phyloP scores from a whole-genome alignment of 139 green algal species.

The Volvox reticuliferus region DNA sequence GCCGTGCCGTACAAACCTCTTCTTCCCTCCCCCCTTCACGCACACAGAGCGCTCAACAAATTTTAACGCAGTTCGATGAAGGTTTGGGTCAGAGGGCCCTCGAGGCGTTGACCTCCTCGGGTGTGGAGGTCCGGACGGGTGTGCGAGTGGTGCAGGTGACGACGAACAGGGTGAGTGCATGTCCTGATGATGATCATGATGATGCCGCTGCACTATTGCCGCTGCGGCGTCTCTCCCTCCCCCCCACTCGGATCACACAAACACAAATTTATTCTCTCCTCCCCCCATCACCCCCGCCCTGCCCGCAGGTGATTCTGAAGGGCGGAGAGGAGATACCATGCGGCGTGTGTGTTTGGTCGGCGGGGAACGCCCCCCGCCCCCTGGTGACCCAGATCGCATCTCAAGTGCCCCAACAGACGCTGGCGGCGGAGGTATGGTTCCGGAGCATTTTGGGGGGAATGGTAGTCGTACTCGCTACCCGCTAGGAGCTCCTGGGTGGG shows the following conservation, averaged over 20 bases:
- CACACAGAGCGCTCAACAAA: slow-evolving; percentile 55
- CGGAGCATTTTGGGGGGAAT: too few relatives aligned
- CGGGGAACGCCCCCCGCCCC: slow-evolving; percentile 63
- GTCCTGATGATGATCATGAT: too few relatives aligned
- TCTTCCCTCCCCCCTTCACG: not conserved
- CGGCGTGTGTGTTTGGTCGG: slow-evolving; percentile 74
- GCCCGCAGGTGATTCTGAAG: slow-evolving; percentile 44
- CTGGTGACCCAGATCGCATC: slow-evolving; percentile 41
- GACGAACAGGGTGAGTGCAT: not conserved
- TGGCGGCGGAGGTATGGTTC: not conserved
- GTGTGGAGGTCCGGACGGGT: slow-evolving; percentile 65
- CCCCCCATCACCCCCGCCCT: too few relatives aligned
- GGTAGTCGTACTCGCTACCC: too few relatives aligned
- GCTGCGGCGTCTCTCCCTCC: too few relatives aligned
- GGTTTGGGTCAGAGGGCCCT: slow-evolving; percentile 62
- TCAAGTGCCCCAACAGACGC: not conserved
- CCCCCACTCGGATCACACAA: too few relatives aligned
- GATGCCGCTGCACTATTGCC: too few relatives aligned
- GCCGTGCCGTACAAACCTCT: not conserved
- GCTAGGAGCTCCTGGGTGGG: too few relatives aligned
- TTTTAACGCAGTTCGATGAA: slow-evolving; percentile 74
- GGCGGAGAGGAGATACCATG: slow-evolving; percentile 61
- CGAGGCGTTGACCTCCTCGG: slow-evolving; percentile 59
- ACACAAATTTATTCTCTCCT: too few relatives aligned
- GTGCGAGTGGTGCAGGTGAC: slow-evolving; percentile 66